These are phyloP conservation scores for Colletotrichum tofieldiae DNA, from an alignment of 2,329 filamentous ascomycete genomes.

Conservation along the genomic window DNA sequence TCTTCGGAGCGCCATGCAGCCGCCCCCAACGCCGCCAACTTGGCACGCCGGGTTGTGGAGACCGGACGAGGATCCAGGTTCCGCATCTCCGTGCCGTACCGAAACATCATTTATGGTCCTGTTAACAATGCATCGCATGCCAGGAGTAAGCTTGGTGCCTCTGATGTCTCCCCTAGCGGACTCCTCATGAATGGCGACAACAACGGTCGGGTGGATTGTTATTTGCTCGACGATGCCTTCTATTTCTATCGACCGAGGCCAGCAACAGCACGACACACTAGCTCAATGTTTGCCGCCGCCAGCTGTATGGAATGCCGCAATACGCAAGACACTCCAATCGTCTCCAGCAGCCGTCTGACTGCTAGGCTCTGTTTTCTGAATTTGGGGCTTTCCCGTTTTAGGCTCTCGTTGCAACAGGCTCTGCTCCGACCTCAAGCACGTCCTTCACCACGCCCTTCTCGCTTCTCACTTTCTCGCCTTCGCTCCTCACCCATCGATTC, in stretches of 20 bases:
- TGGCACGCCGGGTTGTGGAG: conserved; percentile 25
- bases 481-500: conserved; percentile 51
- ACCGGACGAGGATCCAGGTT: conserved; percentile 18
- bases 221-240: neutral
- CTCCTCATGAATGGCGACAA: neutral
- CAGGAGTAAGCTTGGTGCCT: neutral
- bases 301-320: no score
- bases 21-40: conserved; percentile 26
- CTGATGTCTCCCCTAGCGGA: neutral
- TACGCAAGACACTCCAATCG: neutral
- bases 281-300: neutral
- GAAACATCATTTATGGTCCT: neutral
- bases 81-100: conserved; percentile 2
- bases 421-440: conserved; percentile 33
- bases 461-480: conserved; percentile 22
- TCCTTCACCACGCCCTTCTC: conserved; percentile 34
- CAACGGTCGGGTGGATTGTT: neutral
- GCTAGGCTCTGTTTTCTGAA: neutral
- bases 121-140: conserved; percentile 6
- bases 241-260: neutral
- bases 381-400: neutral
- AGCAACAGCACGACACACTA: no score
- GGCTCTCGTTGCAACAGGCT: conserved; percentile 38
- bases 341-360: neutral
- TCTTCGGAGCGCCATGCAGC: conserved; percentile 27